Evolutionary conservation across 495 filamentous ascomycete genomes (phyloP), one percentile per base, ranked within the genome.

Genomic region (Lophiostoma macrostomum): DNA sequence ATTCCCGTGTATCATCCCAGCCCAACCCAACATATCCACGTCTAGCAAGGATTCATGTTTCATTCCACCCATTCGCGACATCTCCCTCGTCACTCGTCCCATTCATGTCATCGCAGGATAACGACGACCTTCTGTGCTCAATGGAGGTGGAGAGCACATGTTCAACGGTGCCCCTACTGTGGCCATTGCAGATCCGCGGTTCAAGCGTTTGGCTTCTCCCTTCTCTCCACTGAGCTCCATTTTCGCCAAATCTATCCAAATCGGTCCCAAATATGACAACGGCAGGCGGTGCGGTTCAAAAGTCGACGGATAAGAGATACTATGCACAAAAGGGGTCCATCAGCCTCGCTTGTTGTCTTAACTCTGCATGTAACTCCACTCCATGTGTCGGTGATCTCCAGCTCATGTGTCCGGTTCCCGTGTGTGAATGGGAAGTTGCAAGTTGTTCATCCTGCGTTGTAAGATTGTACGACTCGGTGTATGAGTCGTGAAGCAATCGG

Each of bases 361-460:
- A 12, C 35, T 16, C 16, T 18, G 8, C 16, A 38, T 16, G 35
- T 38, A 38, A 12, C 35, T 16, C 19, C 35, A 38, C 35, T 38
- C 35, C 35, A 8, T 18, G 35, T 38, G 35, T 38, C 35, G 35
- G 35, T 38, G 16, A 38, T 38, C 35, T 38, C 16, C 35, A 38
- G 8, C 11, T 6, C 16, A 38, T 38, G 19, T 38, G 7, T 6
- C 35, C 19, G 35, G 35, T 10, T 18, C 8, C 16, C 35, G 19
- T 12, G 35, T 38, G 35, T 38, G 35, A 10, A 6, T 38, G n/a
- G n/a, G 8, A 18, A 8, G 7, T 18, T 18, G 8, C 6, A 38
- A 10, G 19, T 38, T 16, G 35, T 6, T 38, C 35, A 8, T 38
- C 35, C 29, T 32, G 29, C 16, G 16, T 38, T 6, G 35, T 38